phyloP scores from a whole-genome alignment of 2,329 filamentous ascomycete species.

The Paracamarosporium sp. region DNA sequence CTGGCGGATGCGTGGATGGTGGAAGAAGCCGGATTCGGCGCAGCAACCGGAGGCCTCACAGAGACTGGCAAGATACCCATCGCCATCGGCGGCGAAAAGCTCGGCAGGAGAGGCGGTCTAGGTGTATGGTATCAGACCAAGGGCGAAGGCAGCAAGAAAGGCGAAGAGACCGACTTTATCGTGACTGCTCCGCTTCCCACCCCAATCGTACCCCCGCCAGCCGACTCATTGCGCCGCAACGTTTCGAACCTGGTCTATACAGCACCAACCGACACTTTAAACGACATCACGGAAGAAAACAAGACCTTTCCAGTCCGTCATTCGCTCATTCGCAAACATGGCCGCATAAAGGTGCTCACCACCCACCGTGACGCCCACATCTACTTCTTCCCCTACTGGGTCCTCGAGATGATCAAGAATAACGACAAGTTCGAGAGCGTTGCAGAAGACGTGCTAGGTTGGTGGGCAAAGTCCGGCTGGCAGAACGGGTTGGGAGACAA shows the following conservation, averaged over 20 bases:
- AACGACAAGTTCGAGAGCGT: conserved; percentile 88
- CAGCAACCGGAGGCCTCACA: conserved; percentile 61
- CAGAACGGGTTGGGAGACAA: conserved; percentile 81
- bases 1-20: conserved; percentile 94
- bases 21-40: conserved; percentile 71
- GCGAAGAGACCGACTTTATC: conserved; percentile 92
- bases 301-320: conserved; percentile 78
- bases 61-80: conserved; percentile 54
- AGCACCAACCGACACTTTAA: conserved; percentile 87
- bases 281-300: conserved; percentile 79
- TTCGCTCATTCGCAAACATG: conserved; percentile 75
- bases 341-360: conserved; percentile 79
- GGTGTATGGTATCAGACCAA: conserved; percentile 93
- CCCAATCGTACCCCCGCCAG: conserved; percentile 63
- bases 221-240: conserved; percentile 69
- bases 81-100: conserved; percentile 61
- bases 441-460: conserved; percentile 88
- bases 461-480: conserved; percentile 96
- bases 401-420: conserved; percentile 79
- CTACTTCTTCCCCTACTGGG: conserved; percentile 92
- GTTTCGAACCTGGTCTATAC: conserved; percentile 84
- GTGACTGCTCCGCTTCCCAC: conserved; percentile 73
- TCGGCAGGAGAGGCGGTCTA: conserved; percentile 76
- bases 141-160: conserved; percentile 77
- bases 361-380: conserved; percentile 91